Conservation (phyloP, 1,284 basidiomycete genomes). For the Pseudozyma tsukubaensis region DNA sequence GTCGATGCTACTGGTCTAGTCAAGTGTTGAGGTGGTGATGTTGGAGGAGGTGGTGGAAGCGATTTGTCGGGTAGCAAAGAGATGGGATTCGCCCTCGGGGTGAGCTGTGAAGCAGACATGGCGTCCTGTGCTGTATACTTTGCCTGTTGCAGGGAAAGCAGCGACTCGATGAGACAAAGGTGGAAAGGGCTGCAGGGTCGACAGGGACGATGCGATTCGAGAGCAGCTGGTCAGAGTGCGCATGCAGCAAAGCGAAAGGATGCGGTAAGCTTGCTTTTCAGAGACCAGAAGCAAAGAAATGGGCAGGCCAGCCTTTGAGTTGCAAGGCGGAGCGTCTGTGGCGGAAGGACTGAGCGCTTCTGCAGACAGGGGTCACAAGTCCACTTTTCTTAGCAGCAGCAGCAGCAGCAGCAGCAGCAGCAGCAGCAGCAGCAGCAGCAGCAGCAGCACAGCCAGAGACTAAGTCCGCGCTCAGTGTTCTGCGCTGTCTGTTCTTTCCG, state of each 20-base stretch:
- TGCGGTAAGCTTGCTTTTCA: constrained; percentile 7
- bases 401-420: constrained; percentile 4
- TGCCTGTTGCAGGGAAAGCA: background rate
- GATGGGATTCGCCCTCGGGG: constrained; percentile 27
- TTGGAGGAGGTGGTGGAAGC: constrained; percentile 24
- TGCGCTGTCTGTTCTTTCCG: background rate
- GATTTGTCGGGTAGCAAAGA: constrained; percentile 32
- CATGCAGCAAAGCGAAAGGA: background rate
- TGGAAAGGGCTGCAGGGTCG: background rate
- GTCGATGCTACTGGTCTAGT: constrained; percentile 1
- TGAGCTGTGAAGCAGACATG: constrained; percentile 44
- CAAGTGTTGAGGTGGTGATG: constrained; percentile 3
- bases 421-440: background rate
- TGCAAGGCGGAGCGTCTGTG: background rate
- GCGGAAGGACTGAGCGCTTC: constrained; percentile 13
- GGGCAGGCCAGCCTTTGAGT: background rate
- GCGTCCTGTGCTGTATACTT: constrained; percentile 4
- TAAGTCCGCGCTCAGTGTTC: constrained; percentile 7
- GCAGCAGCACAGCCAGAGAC: constrained; percentile 12
- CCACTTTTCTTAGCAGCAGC: background rate
- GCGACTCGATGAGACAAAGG: background rate
- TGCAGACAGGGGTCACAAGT: constrained; percentile 2
- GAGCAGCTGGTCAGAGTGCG: constrained; percentile 1
- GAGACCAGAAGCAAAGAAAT: too few relatives aligned
- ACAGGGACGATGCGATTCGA: background rate